Base-by-base conservation (phyloP, 176 grass and related monocot species). In the Coix lacrymajobi region DNA sequence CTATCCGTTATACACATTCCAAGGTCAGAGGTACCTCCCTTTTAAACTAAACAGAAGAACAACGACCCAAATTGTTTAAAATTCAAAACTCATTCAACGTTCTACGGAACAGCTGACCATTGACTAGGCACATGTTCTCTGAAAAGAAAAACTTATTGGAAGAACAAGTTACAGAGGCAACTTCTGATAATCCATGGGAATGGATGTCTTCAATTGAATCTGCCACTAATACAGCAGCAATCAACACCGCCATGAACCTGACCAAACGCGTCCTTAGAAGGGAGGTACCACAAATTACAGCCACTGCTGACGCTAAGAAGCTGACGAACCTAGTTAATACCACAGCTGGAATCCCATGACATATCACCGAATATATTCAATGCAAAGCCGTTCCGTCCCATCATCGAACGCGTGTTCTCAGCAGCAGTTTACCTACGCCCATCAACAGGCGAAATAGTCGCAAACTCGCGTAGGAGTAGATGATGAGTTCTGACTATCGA, bases 41-140 rank as follows among this genome's bases (percentile, higher is more conserved):
- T 68, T 76, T 31, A 82, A 9, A 38, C 13, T 62, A 89, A 29
- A 19, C 48, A 84, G n/a, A 19, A 63, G 8, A 63, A 43, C 10
- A 62, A 25, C 31, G 13, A 49, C 52, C 44, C 58, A 81, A 66
- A 54, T 77, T 71, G 43, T 80, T 73, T 33, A 17, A 65, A 62
- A 34, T 76, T 57, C 43, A 77, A 13, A 71, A 64, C 34, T 66
- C 40, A 81, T 77, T 65, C 65, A 85, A 48, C 56, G 64, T 31
- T 44, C 11, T 31, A 56, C 3, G 56, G 43, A 81, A 85, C 45
- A 62, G 29, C 31, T 11, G 64, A 54, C 14, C 20, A 71, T 36
- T 81, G 83, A 54, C 33, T 66, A 15, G 13, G 2, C 5, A 51
- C 49, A 54, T 51, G 36, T 62, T 51, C 38, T 76, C 19, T 43